Evolutionary conservation across 1,284 basidiomycete species (phyloP).

Genomic region (Ustilago shanxiensis): DNA sequence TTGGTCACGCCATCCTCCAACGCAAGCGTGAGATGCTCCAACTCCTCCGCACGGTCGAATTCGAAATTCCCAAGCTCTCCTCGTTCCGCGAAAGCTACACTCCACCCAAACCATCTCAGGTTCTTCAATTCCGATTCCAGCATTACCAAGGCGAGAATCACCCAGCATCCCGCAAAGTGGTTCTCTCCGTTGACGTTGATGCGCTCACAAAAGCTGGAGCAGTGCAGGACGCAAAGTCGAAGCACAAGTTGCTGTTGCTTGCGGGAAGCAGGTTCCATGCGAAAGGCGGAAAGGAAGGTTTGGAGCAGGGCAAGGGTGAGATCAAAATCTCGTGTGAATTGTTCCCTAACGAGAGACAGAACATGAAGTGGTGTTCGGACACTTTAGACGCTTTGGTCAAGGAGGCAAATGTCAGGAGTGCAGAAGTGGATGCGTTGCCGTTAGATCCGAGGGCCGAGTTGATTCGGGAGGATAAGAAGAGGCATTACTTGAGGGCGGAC

Average conservation of each 20-base stretch:
- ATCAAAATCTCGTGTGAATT: conserved; percentile 70
- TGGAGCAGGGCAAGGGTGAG: conserved; percentile 31
- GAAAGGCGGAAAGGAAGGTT: conserved; percentile 7
- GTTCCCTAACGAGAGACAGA: conserved; percentile 69
- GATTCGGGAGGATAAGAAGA: conserved; percentile 54
- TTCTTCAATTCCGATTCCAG: conserved; percentile 65
- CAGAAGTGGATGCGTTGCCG: conserved; percentile 66
- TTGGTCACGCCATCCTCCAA: conserved; percentile 62
- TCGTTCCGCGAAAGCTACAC: conserved; percentile 64
- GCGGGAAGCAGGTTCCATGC: conserved; percentile 66
- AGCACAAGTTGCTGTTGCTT: conserved; percentile 71
- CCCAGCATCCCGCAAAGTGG: conserved; percentile 69
- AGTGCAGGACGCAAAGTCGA: conserved; percentile 51
- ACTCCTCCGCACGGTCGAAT: conserved; percentile 57
- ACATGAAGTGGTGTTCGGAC: conserved; percentile 72
- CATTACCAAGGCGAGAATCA: conserved; percentile 71
- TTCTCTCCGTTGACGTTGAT: conserved; percentile 60
- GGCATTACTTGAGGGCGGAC: conserved; percentile 49
- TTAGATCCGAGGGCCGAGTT: conserved; percentile 65
- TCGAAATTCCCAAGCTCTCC: conserved; percentile 67
- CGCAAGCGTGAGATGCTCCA: conserved; percentile 62
- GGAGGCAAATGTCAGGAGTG: conserved; percentile 64
- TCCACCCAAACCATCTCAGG: conserved; percentile 52
- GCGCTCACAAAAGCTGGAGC: conserved; percentile 55
- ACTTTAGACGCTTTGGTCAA: conserved; percentile 68